Evolutionary conservation across 2,329 filamentous ascomycete species (phyloP).

Genomic region (Paecilomyces sp.): DNA sequence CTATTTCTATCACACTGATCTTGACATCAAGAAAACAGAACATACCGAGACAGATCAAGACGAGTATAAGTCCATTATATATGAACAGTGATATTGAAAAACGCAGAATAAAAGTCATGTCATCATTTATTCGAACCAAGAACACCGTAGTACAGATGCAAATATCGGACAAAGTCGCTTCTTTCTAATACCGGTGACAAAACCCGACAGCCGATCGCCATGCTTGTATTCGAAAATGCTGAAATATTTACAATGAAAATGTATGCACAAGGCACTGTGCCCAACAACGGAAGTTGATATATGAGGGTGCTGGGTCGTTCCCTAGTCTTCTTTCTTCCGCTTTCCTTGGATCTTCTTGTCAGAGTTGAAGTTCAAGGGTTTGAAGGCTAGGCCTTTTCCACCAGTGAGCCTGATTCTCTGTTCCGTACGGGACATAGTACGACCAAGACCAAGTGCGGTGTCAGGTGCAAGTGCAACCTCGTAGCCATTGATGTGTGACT

Average conservation of each 20-base stretch:
- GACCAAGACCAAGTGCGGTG: conserved; percentile 28
- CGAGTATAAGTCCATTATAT: background rate
- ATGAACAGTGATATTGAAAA: background rate
- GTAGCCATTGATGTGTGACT: conserved; percentile 28
- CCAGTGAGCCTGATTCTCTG: conserved; percentile 36
- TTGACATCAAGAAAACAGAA: background rate
- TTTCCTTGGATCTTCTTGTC: conserved; percentile 11
- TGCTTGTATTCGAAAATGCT: background rate
- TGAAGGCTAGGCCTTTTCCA: conserved; percentile 36
- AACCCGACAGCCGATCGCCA: background rate
- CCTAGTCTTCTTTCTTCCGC: conserved; percentile 1
- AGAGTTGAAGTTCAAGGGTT: conserved; percentile 25
- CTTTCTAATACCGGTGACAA: background rate
- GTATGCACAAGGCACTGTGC: background rate
- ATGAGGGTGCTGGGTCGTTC: background rate
- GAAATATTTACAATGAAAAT: background rate
- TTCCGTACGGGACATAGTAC: conserved; percentile 36
- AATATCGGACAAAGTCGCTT: background rate
- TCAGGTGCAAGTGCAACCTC: conserved; percentile 34
- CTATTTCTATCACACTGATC: background rate
- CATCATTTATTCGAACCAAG: background rate
- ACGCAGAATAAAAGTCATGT: background rate
- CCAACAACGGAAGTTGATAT: background rate
- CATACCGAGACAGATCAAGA: background rate
- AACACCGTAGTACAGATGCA: background rate